Evolutionary conservation across 768 basidiomycete genomes (phyloP), one percentile per base, ranked within the genome.

Genomic region (Trametes meyenii): DNA sequence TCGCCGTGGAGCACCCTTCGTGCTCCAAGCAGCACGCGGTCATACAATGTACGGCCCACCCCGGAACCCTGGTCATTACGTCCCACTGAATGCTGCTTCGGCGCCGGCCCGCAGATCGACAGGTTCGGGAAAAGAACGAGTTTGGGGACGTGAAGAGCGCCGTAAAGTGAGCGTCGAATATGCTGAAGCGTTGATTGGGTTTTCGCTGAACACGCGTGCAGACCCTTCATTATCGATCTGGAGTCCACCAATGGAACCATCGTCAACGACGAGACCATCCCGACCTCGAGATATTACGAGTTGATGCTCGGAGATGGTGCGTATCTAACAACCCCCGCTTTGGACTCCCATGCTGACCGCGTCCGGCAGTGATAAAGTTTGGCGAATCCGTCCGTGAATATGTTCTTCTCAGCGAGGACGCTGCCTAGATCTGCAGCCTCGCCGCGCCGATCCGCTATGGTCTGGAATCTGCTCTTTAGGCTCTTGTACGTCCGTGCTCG

Each of bases 1-100:
- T 99, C 64, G 82, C 90, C 16, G 78, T 98, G 43, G 94, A 97
- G 61, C 97, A 99, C 71, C 96, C 96, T 2, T 98, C 96, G 6
- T 94, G 94, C 66, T 98, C 97, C 0, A 99, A 99, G 71, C 97
- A 99, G 71, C 97, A 99, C 71, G 95, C 97, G 16, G 97, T 88
- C 2, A 90, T 99, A 35, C 97, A 99, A 76, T 94, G 90, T 90
- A 70, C 26, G 87, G 73, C 33, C 35, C 29, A 29, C 46, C 42
- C 61, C n/a, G 55, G 33, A 45, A 29, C 52, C n/a, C 36, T 21
- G 24, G 0, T 40, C 39, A 17, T 55, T 13, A 43, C 56, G 24
- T 48, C 24, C n/a, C 53, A 44, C 36, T 16, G 40, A 61, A 39
- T 23, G 29, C 53, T 44, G 59, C 66, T 29, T 63, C 52, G 40